phyloP scores from a whole-genome alignment of 2,329 filamentous ascomycete genomes.

The Sclerotinia minor region DNA sequence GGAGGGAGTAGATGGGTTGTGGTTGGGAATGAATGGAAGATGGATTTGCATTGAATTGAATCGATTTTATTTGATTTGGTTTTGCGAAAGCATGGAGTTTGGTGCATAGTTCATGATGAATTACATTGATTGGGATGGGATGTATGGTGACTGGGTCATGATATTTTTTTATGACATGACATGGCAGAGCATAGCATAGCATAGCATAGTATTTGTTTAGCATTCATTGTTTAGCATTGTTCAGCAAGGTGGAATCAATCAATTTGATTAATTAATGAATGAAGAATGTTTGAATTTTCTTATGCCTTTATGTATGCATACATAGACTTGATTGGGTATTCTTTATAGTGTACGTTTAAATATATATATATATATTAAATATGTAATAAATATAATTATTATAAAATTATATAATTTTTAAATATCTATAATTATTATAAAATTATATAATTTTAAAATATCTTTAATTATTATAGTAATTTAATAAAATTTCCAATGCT shows the following conservation, averaged over 20 bases:
- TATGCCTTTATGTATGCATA: background rate
- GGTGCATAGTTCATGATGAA: background rate
- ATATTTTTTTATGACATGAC: conserved; percentile 1
- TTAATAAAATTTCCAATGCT: too few species aligned
- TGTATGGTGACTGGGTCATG: background rate
- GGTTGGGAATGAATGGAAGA: conserved; percentile 45
- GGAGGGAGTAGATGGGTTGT: conserved; percentile 51
- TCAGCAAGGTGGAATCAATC: conserved; percentile 2
- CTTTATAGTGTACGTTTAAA: too few species aligned
- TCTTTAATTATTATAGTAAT: too few species aligned
- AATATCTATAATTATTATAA: too few species aligned
- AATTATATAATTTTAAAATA: too few species aligned
- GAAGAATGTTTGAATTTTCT: background rate
- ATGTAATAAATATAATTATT: too few species aligned
- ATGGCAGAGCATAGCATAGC: background rate
- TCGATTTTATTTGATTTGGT: too few species aligned
- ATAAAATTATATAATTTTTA: too few species aligned
- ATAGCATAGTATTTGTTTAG: too few species aligned
- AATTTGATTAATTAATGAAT: too few species aligned
- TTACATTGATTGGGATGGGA: background rate
- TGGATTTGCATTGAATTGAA: conserved; percentile 5
- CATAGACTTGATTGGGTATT: background rate
- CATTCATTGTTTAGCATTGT: too few species aligned
- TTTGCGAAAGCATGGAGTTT: background rate
- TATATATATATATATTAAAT: too few species aligned